Base-by-base conservation (phyloP, 2,329 filamentous ascomycete genomes). In the Alternaria consortialis region DNA sequence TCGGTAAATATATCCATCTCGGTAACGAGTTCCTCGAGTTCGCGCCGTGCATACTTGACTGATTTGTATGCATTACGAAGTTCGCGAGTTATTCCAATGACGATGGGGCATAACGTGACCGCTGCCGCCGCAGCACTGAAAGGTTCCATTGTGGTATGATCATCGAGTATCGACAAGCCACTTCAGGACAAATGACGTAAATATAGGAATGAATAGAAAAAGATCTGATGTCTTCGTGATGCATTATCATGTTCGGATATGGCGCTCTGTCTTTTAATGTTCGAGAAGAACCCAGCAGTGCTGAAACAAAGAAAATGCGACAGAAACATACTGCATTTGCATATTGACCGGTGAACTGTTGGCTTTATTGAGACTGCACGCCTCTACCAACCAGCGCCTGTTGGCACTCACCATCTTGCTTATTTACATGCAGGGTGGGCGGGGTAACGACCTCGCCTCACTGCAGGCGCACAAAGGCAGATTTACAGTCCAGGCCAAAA, bases 1-100 rank as follows among this genome's bases (percentile, higher is more conserved):
- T 25, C 36, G 2, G 57, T 29, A 32, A 63, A 63, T 12, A 55
- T 44, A 6, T 31, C 31, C 40, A 60, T 60, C 17, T 63, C 56
- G 12, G 57, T 46, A 15, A 36, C 44, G 11, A 57, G 27, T 17
- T 57, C 53, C 7, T 40, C 15, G 43, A 63, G 36, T 27, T 63
- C 61, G 11, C 42, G 32, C 13, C 47, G 61, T 32, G 61, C 61
- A 23, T 55, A 46, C 23, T 31, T 48, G 29, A 63, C 50, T 13
- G 17, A 29, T 50, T 40, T 54, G 25, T 43, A 15, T 15, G 29
- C 27, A 23, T 39, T 54, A 4, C 39, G 46, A 4, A 60, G 56
- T 13, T 4, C n/a, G 9, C 39, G 32, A 8, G 52, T 50, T 8
- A 53, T 15, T 11, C 8, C 4, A 13, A 44, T 27, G 2, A 44